Evolutionary conservation across 2,329 filamentous ascomycete species (phyloP).

Genomic region (Neonectria coccinea): DNA sequence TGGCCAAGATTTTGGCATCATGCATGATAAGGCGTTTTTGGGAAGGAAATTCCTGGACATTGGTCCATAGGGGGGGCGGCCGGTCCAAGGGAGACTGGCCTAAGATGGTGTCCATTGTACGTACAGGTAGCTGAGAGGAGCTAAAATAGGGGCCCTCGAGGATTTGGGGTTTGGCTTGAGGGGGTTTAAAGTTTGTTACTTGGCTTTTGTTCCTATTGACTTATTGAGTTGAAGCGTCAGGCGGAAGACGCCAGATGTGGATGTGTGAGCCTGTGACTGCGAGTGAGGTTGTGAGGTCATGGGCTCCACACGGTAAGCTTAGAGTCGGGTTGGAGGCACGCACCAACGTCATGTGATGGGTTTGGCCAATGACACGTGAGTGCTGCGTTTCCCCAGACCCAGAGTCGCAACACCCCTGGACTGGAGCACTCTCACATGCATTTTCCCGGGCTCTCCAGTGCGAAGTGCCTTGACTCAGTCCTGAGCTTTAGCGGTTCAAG

Average conservation of each 20-base stretch:
- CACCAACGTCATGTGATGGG: conserved; percentile 22
- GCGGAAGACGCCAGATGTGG: background rate
- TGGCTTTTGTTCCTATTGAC: background rate
- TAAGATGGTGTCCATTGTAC: conserved; percentile 1
- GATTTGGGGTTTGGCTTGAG: background rate
- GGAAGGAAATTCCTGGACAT: background rate
- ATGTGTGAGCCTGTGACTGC: background rate
- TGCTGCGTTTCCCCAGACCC: conserved; percentile 4
- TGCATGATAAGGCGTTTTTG: conserved; percentile 25
- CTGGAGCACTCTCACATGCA: background rate
- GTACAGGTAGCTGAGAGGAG: conserved; percentile 17
- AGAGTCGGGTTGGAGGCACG: conserved; percentile 5
- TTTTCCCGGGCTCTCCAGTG: too few relatives aligned
- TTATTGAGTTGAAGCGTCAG: too few relatives aligned
- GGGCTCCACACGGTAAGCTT: background rate
- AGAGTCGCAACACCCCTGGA: conserved; percentile 21
- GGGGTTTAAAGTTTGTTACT: background rate
- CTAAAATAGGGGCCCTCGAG: conserved; percentile 16
- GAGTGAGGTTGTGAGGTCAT: background rate
- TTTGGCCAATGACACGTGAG: conserved; percentile 4
- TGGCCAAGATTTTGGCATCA: background rate
- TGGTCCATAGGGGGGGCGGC: background rate
- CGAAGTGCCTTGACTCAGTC: too few relatives aligned
- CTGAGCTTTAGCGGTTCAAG: background rate
- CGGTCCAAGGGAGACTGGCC: background rate